Evolutionary conservation across 192 early-diverging fungal genomes (phyloP).

Genomic region (Entomortierella lignicola): DNA sequence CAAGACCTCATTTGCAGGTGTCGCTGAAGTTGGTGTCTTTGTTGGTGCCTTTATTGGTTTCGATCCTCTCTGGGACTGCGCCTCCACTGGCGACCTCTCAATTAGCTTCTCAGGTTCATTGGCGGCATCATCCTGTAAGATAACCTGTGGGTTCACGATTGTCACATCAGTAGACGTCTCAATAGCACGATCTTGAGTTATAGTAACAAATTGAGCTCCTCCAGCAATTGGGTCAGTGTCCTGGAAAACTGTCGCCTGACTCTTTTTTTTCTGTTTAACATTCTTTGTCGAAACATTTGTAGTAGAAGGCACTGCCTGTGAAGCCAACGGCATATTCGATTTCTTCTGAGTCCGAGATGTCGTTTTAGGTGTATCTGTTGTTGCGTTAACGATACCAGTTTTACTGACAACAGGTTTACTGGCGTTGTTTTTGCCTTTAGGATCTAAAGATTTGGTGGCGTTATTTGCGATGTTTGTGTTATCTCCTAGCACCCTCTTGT

Average conservation of each 20-base stretch:
- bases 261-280: background rate
- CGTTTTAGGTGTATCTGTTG: background rate
- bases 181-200: background rate
- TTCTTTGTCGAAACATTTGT: background rate
- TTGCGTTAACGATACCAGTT: background rate
- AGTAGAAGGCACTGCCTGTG: background rate
- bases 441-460: background rate
- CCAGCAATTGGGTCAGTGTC: background rate
- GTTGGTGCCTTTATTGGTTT: background rate
- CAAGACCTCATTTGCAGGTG: constrained; percentile 7
- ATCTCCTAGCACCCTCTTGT: constrained; percentile 11
- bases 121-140: no score
- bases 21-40: background rate
- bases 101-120: background rate
- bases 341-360: background rate
- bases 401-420: background rate
- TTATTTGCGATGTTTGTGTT: constrained; percentile 19
- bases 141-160: no score
- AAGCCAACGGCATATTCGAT: background rate
- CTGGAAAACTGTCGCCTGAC: background rate
- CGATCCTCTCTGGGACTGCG: no score
- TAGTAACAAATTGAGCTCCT: background rate
- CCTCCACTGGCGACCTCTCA: no score
- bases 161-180: background rate
- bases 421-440: constrained; percentile 9